Conservation (phyloP, 768 basidiomycete genomes). For the Lentinula sp. region DNA sequence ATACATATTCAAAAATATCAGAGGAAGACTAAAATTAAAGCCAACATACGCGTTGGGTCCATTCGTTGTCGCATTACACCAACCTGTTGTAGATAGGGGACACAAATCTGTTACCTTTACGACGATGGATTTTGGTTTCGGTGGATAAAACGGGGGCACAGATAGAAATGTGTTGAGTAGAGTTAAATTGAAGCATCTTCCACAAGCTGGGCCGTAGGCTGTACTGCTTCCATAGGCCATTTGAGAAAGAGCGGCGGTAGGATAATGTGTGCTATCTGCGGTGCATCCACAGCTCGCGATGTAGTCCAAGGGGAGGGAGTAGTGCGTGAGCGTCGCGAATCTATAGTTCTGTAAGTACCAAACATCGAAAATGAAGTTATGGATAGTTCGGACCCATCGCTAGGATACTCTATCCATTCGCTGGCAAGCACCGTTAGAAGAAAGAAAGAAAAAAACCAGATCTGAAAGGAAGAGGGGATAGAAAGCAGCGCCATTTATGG, state of each 20-base stretch:
- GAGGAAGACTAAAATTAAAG: not conserved
- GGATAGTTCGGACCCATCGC: slow-evolving; percentile 29
- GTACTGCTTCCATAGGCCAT: slow-evolving; percentile 74
- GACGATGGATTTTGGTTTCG: slow-evolving; percentile 52
- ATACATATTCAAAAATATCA: not conserved
- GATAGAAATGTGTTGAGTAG: slow-evolving; percentile 63
- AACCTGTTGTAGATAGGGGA: slow-evolving; percentile 53
- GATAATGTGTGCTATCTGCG: slow-evolving; percentile 55
- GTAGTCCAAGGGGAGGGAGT: slow-evolving; percentile 47
- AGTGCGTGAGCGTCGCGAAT: slow-evolving; percentile 75
- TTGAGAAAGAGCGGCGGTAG: slow-evolving; percentile 75
- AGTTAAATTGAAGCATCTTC: slow-evolving; percentile 74
- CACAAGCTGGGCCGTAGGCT: slow-evolving; percentile 69
- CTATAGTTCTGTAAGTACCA: not conserved
- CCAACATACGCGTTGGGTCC: slow-evolving; percentile 58
- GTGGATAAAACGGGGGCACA: slow-evolving; percentile 65
- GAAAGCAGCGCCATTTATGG: not conserved
- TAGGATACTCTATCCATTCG: slow-evolving; percentile 61
- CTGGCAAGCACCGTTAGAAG: slow-evolving; percentile 7
- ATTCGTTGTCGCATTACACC: slow-evolving; percentile 63
- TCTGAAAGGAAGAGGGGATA: not conserved
- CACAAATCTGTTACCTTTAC: slow-evolving; percentile 81
- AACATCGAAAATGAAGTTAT: not conserved
- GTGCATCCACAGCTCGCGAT: slow-evolving; percentile 78
- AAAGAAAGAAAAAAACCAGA: not conserved